phyloP scores from a whole-genome alignment of 352 stramenopile species.

The Phytopythium delawarense region DNA sequence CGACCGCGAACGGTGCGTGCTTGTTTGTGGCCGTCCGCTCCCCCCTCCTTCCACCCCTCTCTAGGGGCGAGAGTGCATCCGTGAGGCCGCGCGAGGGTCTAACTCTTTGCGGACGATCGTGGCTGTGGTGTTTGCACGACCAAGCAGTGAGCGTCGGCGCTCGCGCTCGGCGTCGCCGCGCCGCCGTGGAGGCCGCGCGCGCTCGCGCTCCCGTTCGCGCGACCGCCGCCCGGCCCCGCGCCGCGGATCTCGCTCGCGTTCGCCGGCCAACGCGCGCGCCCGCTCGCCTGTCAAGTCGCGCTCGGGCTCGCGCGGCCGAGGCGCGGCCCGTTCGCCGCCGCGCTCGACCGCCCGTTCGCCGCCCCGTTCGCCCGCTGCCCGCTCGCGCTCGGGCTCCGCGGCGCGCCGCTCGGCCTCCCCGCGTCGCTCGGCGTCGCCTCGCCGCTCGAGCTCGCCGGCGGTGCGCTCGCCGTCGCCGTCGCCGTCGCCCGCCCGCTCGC shows the following conservation, averaged over 20 bases:
- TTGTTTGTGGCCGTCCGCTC: background rate
- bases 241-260: conserved; percentile 21
- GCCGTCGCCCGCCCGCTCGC: conserved; percentile 34
- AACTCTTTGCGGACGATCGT: background rate
- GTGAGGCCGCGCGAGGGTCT: background rate
- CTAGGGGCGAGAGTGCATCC: background rate
- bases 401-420: conserved; percentile 27
- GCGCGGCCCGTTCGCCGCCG: conserved; percentile 40
- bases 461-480: conserved; percentile 34
- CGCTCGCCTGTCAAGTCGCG: conserved; percentile 46
- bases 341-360: conserved; percentile 21
- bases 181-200: conserved; percentile 20
- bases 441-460: conserved; percentile 29
- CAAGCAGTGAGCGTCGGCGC: background rate
- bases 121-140: background rate
- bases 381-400: conserved; percentile 26
- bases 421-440: conserved; percentile 19
- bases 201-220: conserved; percentile 54
- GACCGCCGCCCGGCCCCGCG: conserved; percentile 14
- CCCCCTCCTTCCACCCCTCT: background rate
- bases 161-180: conserved; percentile 28
- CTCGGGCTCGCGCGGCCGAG: conserved; percentile 33
- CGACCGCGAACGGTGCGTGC: conserved; percentile 63
- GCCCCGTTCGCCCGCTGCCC: conserved; percentile 16
- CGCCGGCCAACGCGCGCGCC: background rate